These are phyloP conservation scores for Blumeria graminis DNA, from an alignment of 2,329 filamentous ascomycete genomes.

Conservation along the genomic window DNA sequence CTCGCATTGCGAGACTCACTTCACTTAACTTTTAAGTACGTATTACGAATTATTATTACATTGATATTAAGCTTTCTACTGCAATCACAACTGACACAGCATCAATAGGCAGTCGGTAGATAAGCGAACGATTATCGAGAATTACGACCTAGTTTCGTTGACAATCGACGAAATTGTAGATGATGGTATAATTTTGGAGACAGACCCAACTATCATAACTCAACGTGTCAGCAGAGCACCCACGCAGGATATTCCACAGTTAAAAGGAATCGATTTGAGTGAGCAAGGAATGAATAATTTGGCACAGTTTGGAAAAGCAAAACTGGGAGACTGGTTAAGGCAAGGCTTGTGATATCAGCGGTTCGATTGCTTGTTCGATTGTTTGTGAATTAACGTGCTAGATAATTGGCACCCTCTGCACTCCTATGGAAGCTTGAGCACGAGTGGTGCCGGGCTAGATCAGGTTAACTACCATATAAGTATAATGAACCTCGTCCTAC, in stretches of 20 bases:
- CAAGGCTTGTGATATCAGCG: constrained; percentile 38
- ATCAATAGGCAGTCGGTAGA: constrained; percentile 63
- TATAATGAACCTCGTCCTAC: too few species aligned
- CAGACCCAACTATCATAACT: constrained; percentile 81
- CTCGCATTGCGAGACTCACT: constrained; percentile 75
- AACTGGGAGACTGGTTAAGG: constrained; percentile 73
- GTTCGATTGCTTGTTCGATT: too few species aligned
- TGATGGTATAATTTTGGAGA: constrained; percentile 91
- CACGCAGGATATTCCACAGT: constrained; percentile 61
- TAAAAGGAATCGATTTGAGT: constrained; percentile 85
- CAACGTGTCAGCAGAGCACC: constrained; percentile 83
- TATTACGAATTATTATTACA: not conserved
- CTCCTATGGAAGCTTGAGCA: too few species aligned
- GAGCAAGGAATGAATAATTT: constrained; percentile 89
- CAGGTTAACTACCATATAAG: too few species aligned
- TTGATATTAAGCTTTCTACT: not conserved
- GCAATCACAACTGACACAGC: too few species aligned
- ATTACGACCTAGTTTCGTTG: constrained; percentile 88
- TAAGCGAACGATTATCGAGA: constrained; percentile 93
- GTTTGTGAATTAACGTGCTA: too few species aligned
- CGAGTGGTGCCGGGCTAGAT: too few species aligned
- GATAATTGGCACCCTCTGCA: too few species aligned
- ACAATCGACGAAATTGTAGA: constrained; percentile 90
- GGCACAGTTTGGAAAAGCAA: constrained; percentile 80
- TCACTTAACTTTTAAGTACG: constrained; percentile 77